Evolutionary conservation across 176 grass and related monocot species (phyloP).

Genomic region (Aegilops sharonensis): DNA sequence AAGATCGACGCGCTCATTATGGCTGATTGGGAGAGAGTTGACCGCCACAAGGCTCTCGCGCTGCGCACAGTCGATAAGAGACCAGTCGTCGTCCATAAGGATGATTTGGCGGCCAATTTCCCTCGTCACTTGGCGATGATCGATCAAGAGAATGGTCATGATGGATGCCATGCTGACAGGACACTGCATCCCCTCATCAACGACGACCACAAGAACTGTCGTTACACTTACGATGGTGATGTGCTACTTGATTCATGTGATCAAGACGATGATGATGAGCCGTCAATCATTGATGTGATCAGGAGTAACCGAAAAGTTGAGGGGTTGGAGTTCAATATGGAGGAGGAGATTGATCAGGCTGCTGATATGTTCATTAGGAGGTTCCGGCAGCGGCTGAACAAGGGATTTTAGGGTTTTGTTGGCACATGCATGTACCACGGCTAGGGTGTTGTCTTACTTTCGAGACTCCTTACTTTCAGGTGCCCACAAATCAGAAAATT

Average conservation of each 20-base stretch:
- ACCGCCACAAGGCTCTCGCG: not conserved
- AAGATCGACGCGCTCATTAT: not conserved
- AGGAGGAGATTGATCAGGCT: constrained; percentile 74
- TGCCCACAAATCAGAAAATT: not conserved
- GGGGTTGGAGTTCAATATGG: constrained; percentile 63
- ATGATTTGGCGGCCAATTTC: not conserved
- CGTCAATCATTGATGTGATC: constrained; percentile 70
- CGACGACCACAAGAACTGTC: not conserved
- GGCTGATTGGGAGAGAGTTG: not conserved
- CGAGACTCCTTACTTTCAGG: not conserved
- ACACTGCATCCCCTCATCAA: not conserved
- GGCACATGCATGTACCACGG: not conserved
- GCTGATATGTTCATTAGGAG: constrained; percentile 79
- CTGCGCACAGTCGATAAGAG: not conserved
- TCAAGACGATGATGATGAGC: not conserved
- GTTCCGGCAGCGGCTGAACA: constrained; percentile 55
- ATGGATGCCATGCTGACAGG: not conserved
- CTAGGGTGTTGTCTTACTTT: not conserved
- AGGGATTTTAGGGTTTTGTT: not conserved
- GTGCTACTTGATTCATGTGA: not conserved
- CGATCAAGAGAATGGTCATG: not conserved
- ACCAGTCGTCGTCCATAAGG: not conserved
- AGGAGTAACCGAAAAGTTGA: constrained; percentile 51
- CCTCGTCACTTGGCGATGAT: not conserved
- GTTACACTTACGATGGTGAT: not conserved